Evolutionary conservation across 768 basidiomycete genomes (phyloP).

Genomic region (Trametes gibbosa): DNA sequence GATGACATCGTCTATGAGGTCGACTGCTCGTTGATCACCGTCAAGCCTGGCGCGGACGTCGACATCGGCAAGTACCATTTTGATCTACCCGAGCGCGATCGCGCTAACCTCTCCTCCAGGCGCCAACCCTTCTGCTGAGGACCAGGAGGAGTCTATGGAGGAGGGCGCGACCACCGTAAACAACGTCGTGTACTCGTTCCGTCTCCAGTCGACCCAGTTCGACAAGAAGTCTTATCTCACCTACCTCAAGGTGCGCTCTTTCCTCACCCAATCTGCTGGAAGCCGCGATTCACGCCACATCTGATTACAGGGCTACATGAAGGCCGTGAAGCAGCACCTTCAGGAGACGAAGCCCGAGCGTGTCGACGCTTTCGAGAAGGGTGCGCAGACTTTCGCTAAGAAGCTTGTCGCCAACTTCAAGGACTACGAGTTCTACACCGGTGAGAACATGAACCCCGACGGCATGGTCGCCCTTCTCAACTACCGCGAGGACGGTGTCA

Average conservation of each 20-base stretch:
- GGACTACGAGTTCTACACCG: conserved; percentile 87
- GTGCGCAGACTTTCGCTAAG: conserved; percentile 75
- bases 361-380: conserved; percentile 78
- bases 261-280: too few species aligned
- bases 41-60: conserved; percentile 76
- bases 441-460: conserved; percentile 77
- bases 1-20: conserved; percentile 85
- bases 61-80: conserved; percentile 69
- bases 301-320: conserved; percentile 83
- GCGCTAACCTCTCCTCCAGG: conserved; percentile 45
- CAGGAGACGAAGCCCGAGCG: conserved; percentile 50
- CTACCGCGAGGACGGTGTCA: conserved; percentile 84
- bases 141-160: conserved; percentile 76
- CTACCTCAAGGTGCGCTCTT: conserved; percentile 72
- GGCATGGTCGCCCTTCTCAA: conserved; percentile 95
- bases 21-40: conserved; percentile 65
- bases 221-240: conserved; percentile 87
- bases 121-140: conserved; percentile 92
- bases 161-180: conserved; percentile 76
- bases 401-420: conserved; percentile 89
- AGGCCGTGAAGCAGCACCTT: conserved; percentile 74
- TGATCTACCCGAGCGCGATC: conserved; percentile 3
- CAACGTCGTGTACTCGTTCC: conserved; percentile 91
- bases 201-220: conserved; percentile 75
- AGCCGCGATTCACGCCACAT: neutral